Conservation (phyloP, 2,329 filamentous ascomycete genomes). For the Paecilomyces sp. region DNA sequence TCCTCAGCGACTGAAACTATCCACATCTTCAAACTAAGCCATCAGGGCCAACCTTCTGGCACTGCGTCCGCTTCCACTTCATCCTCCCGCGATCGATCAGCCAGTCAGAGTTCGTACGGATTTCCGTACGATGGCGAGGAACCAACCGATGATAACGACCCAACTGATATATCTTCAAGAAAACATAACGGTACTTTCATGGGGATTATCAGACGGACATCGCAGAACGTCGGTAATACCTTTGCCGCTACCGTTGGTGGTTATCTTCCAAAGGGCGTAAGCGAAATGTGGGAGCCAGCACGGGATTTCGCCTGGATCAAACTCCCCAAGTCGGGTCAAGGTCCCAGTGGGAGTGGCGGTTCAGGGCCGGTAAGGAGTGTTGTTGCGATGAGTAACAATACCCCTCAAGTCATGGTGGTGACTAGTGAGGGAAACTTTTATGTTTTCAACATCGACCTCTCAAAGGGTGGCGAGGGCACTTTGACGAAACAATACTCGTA, state of each 20-base stretch:
- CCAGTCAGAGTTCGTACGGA: slow-evolving; percentile 20
- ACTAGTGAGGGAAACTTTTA: slow-evolving; percentile 94
- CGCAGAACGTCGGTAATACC: slow-evolving; percentile 83
- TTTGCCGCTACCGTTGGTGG: slow-evolving; percentile 84
- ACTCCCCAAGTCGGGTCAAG: slow-evolving; percentile 59
- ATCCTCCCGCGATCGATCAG: slow-evolving; percentile 15
- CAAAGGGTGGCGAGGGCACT: slow-evolving; percentile 86
- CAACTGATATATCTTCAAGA: slow-evolving; percentile 30
- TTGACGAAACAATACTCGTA: slow-evolving; percentile 90
- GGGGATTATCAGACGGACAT: slow-evolving; percentile 87
- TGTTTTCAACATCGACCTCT: slow-evolving; percentile 91
- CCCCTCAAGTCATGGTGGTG: slow-evolving; percentile 95
- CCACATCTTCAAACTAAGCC: slow-evolving; percentile 80
- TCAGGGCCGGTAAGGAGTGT: slow-evolving; percentile 69
- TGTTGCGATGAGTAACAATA: slow-evolving; percentile 94
- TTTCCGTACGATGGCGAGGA: slow-evolving; percentile 25
- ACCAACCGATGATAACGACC: slow-evolving; percentile 18
- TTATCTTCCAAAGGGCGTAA: slow-evolving; percentile 87
- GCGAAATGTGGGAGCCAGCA: slow-evolving; percentile 94
- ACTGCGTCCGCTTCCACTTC: slow-evolving; percentile 18
- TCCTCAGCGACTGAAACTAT: slow-evolving; percentile 95
- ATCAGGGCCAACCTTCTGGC: slow-evolving; percentile 25
- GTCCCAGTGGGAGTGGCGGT: slow-evolving; percentile 26
- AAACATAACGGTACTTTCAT: slow-evolving; percentile 69
- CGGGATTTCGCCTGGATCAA: slow-evolving; percentile 97